Evolutionary conservation across 306 rosid genomes (phyloP).

Genomic region (Corylus heterophylla): DNA sequence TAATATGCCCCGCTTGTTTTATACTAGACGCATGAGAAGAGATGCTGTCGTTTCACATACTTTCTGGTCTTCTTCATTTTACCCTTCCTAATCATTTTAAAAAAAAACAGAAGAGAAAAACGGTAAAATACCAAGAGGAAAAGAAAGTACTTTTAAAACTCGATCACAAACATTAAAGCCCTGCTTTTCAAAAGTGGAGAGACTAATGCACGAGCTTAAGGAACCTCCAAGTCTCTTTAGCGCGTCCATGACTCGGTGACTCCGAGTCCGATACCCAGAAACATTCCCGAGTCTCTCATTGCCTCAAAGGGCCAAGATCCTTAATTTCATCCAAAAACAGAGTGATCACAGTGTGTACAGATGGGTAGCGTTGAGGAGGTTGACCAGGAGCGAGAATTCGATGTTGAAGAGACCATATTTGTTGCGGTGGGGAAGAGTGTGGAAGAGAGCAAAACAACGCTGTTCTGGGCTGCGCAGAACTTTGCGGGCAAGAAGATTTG

Average conservation of each 20-base stretch:
- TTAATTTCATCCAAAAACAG: background rate
- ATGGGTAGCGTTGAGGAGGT: slow-evolving; percentile 61
- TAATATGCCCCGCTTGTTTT: no score
- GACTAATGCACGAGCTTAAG: no score
- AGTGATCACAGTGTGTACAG: background rate
- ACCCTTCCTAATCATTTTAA: no score
- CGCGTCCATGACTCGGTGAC: slow-evolving; percentile 3
- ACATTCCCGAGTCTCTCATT: background rate
- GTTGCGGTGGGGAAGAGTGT: slow-evolving; percentile 74
- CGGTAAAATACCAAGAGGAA: no score
- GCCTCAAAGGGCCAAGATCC: background rate
- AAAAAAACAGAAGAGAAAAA: no score
- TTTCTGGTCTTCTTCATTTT: no score
- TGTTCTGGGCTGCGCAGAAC: slow-evolving; percentile 60
- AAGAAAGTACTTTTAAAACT: no score
- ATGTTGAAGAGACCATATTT: slow-evolving; percentile 55
- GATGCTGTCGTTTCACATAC: no score
- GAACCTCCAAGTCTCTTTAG: background rate
- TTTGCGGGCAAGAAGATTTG: slow-evolving; percentile 60
- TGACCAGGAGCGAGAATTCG: slow-evolving; percentile 35
- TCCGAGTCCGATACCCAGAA: background rate
- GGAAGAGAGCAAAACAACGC: slow-evolving; percentile 40
- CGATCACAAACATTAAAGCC: no score
- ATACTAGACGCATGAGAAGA: no score
- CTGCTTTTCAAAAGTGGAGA: no score